phyloP scores from a whole-genome alignment of 2,329 filamentous ascomycete genomes.

The Ophiosphaerella herpotricha region DNA sequence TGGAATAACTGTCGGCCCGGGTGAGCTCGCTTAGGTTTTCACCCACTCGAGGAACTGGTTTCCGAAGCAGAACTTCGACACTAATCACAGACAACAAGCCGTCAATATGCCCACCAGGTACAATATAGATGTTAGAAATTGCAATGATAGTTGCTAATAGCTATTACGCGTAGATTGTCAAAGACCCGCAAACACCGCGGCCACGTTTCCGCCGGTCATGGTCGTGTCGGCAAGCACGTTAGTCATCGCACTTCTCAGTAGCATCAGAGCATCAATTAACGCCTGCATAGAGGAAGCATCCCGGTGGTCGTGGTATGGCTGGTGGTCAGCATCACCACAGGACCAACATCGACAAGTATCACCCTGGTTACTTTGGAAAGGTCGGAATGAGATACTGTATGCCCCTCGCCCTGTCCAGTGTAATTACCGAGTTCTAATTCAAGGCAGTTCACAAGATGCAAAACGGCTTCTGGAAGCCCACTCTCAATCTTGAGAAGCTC shows the following conservation, averaged over 20 bases:
- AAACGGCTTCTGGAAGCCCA: constrained; percentile 98
- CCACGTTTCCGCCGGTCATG: constrained; percentile 97
- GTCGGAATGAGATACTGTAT: constrained; percentile 63
- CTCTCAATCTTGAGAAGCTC: constrained; percentile 99
- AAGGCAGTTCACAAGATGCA: constrained; percentile 82
- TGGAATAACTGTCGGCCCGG: constrained; percentile 8
- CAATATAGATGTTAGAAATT: constrained; percentile 2
- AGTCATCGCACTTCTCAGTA: constrained; percentile 1
- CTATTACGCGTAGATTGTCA: constrained; percentile 15
- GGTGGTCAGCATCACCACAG: constrained; percentile 99
- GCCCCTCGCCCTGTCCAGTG: not conserved
- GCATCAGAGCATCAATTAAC: constrained; percentile 3
- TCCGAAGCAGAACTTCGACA: constrained; percentile 18
- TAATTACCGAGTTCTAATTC: constrained; percentile 51
- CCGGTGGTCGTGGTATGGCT: constrained; percentile 79
- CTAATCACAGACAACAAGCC: constrained; percentile 32
- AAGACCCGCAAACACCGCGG: constrained; percentile 66
- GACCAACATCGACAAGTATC: constrained; percentile 91
- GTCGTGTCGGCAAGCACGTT: constrained; percentile 94
- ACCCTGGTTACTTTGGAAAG: constrained; percentile 99
- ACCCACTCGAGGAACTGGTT: constrained; percentile 13
- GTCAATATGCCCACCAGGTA: constrained; percentile 40
- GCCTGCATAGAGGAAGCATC: constrained; percentile 68
- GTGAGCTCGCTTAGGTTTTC: constrained; percentile 22
- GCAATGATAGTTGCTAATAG: constrained; percentile 5